Evolutionary conservation across 345 rosid species (phyloP).

Genomic region (Raphanus raphanistrum): DNA sequence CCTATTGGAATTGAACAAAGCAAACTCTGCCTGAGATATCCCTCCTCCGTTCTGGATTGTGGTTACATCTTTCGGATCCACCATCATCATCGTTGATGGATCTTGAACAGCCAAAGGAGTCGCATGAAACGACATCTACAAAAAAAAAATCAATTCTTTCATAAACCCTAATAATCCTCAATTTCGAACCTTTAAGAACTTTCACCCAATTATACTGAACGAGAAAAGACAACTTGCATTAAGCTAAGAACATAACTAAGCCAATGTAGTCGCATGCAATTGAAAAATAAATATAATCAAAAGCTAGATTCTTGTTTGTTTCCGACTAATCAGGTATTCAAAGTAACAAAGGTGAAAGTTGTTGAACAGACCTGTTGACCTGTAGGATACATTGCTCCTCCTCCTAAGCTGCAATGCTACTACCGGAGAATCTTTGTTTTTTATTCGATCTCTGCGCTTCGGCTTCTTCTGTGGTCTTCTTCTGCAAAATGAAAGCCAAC

Average conservation of each 20-base stretch:
- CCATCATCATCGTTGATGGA: constrained; percentile 40
- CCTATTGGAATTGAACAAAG: constrained; percentile 50
- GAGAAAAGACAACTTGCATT: neutral
- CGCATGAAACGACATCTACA: constrained; percentile 40
- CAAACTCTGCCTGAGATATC: constrained; percentile 38
- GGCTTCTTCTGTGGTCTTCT: constrained; percentile 13
- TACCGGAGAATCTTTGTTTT: constrained; percentile 14
- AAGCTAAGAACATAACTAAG: constrained; percentile 19
- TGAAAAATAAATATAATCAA: neutral
- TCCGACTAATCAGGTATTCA: neutral
- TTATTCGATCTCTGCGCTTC: neutral
- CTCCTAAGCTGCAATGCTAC: neutral
- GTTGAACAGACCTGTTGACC: constrained; percentile 34
- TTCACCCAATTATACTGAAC: neutral
- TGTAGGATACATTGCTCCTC: constrained; percentile 22
- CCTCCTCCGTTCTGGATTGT: constrained; percentile 50
- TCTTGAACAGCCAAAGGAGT: constrained; percentile 29
- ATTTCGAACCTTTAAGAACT: neutral
- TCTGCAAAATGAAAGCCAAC: neutral
- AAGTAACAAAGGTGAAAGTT: neutral
- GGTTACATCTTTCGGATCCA: constrained; percentile 40
- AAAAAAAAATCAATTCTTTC: neutral
- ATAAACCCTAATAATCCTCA: constrained; percentile 19
- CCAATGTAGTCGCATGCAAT: constrained; percentile 33
- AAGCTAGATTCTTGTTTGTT: neutral